Base-by-base conservation (phyloP, 345 rosid genomes). In the Sisymbrium irio region DNA sequence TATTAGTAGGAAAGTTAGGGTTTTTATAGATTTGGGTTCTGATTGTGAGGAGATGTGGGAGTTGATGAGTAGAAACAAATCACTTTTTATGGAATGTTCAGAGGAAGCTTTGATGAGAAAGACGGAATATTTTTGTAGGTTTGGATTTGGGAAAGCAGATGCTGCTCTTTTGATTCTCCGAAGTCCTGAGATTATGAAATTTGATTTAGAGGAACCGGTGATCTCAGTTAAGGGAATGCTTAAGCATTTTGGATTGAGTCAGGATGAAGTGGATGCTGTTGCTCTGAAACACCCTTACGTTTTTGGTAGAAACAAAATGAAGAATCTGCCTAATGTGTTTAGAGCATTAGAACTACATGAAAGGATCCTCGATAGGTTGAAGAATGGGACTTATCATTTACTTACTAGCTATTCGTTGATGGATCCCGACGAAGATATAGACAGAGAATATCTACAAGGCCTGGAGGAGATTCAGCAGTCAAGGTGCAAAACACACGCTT, bases 271-370 rank as follows among this genome's bases (percentile, higher is more conserved):
- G 63, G 67, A 72, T n/a, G 58, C 22, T 62, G 65, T 84, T 69
- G 74, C 82, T 71, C 28, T 67, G 49, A 71, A 33, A 27, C 78
- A 76, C 25, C 84, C 86, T 3, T 71, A 79, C 20, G 80, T 78
- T 30, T 64, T 85, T 0, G 89, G 89, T 63, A 81, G 85, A 79
- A 81, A 81, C 28, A 83, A 63, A 60, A 80, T 90, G 87, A 85
- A 78, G 35, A 90, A 90, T 80, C 79, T 90, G 56, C 93, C 96
- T 64, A 33, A 78, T 70, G 88, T 83, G 58, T 25, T 81, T 67
- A 76, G 77, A 71, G 84, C 76, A 4, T 6, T 80, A 45, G 72
- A 65, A 72, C 71, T 86, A 18, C 86, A 85, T 27, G 64, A 49
- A 36, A 82, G 86, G 87, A 78, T 85, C 46, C 82, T 86, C 17